phyloP scores from a whole-genome alignment of 345 rosid genomes.

The Hibiscus trionum region DNA sequence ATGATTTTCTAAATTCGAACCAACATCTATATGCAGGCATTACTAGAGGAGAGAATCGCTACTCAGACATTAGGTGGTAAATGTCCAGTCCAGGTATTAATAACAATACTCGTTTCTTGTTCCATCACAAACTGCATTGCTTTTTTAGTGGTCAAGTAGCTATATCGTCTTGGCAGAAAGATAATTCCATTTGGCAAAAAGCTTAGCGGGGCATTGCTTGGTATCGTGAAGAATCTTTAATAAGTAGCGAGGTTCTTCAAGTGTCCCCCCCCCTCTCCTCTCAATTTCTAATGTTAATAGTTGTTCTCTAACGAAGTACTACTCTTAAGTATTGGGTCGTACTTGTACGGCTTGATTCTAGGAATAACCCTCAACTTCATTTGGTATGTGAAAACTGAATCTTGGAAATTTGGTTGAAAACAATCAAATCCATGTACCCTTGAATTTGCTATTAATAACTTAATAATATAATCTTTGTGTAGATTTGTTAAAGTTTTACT shows the following conservation, averaged over 20 bases:
- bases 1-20: background rate
- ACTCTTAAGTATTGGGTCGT: background rate
- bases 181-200: background rate
- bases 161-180: background rate
- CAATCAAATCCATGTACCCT: too few relatives aligned
- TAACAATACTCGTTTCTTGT: background rate
- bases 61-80: constrained; percentile 53
- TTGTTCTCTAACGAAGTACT: background rate
- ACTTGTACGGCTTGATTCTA: background rate
- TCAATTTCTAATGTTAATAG: background rate
- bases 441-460: background rate
- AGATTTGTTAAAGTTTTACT: background rate
- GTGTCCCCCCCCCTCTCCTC: too few relatives aligned
- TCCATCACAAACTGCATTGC: background rate
- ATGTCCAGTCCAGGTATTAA: constrained; percentile 50
- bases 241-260: background rate
- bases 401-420: background rate
- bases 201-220: background rate
- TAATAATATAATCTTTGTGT: background rate
- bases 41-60: constrained; percentile 89
- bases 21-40: constrained; percentile 47
- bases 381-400: constrained; percentile 3
- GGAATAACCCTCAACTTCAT: background rate
- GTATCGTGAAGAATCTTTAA: background rate
- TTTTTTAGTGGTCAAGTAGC: background rate